These are phyloP conservation scores for Leptomonas seymouri DNA, from an alignment of 208 protist genomes.

Conservation along the genomic window DNA sequence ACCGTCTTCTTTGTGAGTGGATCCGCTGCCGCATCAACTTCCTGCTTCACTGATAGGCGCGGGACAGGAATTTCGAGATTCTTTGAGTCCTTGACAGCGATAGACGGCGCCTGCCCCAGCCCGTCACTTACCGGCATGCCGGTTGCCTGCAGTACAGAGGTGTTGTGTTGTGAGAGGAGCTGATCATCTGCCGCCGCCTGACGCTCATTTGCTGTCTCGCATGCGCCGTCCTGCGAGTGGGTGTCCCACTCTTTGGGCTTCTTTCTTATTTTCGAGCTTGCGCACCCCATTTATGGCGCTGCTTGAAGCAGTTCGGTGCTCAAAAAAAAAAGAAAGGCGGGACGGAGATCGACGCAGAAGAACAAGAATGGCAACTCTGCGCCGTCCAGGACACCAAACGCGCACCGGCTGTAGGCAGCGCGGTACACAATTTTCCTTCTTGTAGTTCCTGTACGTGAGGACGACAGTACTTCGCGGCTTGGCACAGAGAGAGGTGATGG, in stretches of 20 bases:
- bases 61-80: conserved; percentile 8
- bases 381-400: too few species aligned
- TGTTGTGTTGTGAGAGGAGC: conserved; percentile 6
- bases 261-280: conserved; percentile 17
- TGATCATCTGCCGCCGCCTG: conserved; percentile 13
- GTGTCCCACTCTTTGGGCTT: neutral
- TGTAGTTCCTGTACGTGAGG: too few species aligned
- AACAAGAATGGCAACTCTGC: too few species aligned
- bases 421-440: too few species aligned
- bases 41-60: neutral
- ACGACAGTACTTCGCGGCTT: too few species aligned
- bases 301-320: too few species aligned
- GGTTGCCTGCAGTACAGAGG: conserved; percentile 5
- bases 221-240: conserved; percentile 14
- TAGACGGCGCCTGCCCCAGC: neutral
- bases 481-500: too few species aligned
- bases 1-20: neutral
- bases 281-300: conserved; percentile 33
- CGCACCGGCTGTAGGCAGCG: too few species aligned
- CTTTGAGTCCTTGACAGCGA: neutral
- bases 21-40: neutral
- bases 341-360: too few species aligned
- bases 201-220: conserved; percentile 13
- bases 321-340: too few species aligned
- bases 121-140: conserved; percentile 3